Conservation (phyloP, 371 early-diverging fungal species). For the Basidiobolus meristosporus region DNA sequence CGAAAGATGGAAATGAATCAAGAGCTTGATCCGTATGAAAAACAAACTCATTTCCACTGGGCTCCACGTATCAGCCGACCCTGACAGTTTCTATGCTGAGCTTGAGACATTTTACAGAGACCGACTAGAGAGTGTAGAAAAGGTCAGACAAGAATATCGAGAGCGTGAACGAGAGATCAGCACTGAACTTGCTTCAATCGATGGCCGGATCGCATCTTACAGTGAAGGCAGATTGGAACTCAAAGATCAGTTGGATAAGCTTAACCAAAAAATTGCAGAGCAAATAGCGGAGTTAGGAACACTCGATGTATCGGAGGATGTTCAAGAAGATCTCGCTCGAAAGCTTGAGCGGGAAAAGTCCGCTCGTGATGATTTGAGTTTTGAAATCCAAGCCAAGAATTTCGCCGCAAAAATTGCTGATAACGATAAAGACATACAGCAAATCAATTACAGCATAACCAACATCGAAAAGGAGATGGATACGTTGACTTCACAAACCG, state of each 20-base stretch:
- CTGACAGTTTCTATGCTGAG: too few species aligned
- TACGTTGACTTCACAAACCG: too few species aligned
- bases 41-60: too few species aligned
- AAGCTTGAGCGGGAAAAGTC: too few species aligned
- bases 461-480: neutral
- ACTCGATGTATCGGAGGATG: neutral
- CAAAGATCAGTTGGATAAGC: constrained; percentile 5
- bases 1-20: constrained; percentile 10
- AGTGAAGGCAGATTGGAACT: too few species aligned
- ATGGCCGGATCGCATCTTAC: too few species aligned
- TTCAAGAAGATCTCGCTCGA: neutral
- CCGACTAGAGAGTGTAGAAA: neutral
- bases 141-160: constrained; percentile 4
- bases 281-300: neutral
- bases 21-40: too few species aligned
- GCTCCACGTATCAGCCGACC: too few species aligned
- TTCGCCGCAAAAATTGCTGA: neutral
- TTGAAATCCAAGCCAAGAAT: neutral
- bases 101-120: too few species aligned
- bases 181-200: too few species aligned
- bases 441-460: neutral
- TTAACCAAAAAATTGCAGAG: constrained; percentile 1
- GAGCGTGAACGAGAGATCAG: too few species aligned
- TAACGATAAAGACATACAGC: neutral
- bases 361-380: too few species aligned